Evolutionary conservation across 192 early-diverging fungal species (phyloP), one percentile per base, ranked within the genome.

Genomic region (Dimargaris xerosporica): DNA sequence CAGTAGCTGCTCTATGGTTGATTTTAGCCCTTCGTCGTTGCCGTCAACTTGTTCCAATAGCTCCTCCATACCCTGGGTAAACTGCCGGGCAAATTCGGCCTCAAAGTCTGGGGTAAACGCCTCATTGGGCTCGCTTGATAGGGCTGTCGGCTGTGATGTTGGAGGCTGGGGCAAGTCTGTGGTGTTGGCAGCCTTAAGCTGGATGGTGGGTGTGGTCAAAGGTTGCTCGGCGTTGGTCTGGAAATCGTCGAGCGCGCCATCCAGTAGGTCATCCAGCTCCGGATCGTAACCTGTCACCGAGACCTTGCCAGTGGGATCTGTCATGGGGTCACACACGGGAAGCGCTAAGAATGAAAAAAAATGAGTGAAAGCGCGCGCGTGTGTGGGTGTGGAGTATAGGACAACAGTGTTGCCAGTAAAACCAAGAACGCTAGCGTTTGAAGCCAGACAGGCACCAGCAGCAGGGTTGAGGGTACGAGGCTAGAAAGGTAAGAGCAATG

Each of bases 51-150:
- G 75, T 60, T 77, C 76, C 58, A 93, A 73, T 17, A 91, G 73
- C 67, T 85, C 75, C n/a, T 76, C 87, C 91, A 94, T 92, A 16
- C 87, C 85, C 52, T 85, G 77, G 19, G 85, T 75, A 12, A 94
- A 72, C 55, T 88, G 81, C 62, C 79, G 75, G 47, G 80, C 76
- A 69, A 91, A 88, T 58, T 88, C 89, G 7, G 83, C 83, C 45
- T 89, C 85, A 44, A 60, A 60, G 12, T 44, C 58, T 17, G 25
- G 6, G 16, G n/a, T 44, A 13, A 60, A 43, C 41, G 19, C 16
- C 12, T 17, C 39, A 9, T 11, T 39, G 0, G 58, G 12, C 39
- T 19, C n/a, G 58, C 34, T 52, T 7, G 50, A 19, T 21, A 3
- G 58, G 11, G 10, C 13, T 34, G 17, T 21, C 39, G 0, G 9